A percentile compares a stretch with the other conserved stretches of the same genome.
Evolutionary conservation across 2,329 filamentous ascomycete genomes (phyloP).

Genomic region (Cladophialophora carrionii): DNA sequence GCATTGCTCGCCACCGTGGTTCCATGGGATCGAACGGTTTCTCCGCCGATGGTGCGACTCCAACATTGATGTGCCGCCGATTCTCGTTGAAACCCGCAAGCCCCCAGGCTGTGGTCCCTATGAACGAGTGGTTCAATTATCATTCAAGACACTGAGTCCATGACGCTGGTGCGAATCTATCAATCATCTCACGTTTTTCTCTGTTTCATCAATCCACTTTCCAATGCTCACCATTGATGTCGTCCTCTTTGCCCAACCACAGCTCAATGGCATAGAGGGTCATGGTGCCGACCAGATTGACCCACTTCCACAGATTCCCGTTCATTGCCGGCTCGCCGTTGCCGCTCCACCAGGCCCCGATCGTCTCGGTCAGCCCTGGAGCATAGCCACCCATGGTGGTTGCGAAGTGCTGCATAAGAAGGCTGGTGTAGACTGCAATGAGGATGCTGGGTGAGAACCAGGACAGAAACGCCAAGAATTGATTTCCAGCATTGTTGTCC

Average conservation of each 20-base stretch:
- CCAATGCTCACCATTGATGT: constrained; percentile 84
- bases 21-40: neutral
- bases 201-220: constrained; percentile 73
- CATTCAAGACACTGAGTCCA: neutral
- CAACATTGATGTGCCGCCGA: neutral
- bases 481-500: constrained; percentile 79
- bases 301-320: constrained; percentile 89
- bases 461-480: constrained; percentile 78
- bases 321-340: constrained; percentile 75
- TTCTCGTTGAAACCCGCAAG: neutral
- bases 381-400: constrained; percentile 62
- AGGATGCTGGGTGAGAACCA: constrained; percentile 96
- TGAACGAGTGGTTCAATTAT: neutral
- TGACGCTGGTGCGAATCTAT: neutral
- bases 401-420: constrained; percentile 93
- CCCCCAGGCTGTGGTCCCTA: neutral
- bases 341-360: constrained; percentile 74
- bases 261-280: constrained; percentile 86
- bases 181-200: neutral
- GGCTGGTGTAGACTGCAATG: constrained; percentile 92
- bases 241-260: constrained; percentile 76
- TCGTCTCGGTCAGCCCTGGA: constrained; percentile 57
- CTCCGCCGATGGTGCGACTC: neutral
- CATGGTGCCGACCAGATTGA: constrained; percentile 89
- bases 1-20: neutral